These are phyloP conservation scores for Suillus ampliporus DNA, from an alignment of 768 basidiomycete genomes.

Conservation along the genomic window DNA sequence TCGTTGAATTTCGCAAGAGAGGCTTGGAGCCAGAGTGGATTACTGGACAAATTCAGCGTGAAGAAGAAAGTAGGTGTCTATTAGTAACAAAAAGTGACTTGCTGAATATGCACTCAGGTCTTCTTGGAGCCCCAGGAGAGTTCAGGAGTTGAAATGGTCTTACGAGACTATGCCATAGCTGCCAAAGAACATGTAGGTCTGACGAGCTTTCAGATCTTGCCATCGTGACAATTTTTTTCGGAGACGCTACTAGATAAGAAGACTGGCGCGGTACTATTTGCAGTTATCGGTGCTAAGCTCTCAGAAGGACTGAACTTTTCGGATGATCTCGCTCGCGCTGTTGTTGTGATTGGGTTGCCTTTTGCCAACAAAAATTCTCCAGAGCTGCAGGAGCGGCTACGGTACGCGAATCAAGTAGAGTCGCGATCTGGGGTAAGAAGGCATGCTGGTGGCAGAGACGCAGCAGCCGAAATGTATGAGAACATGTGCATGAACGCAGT, in stretches of 20 bases:
- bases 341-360: slow-evolving; percentile 88
- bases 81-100: background rate
- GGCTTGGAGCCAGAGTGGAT: slow-evolving; percentile 67
- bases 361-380: slow-evolving; percentile 92
- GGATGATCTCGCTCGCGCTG: slow-evolving; percentile 83
- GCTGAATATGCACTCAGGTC: slow-evolving; percentile 52
- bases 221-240: slow-evolving; percentile 23
- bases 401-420: slow-evolving; percentile 75
- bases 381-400: slow-evolving; percentile 91
- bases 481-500: slow-evolving; percentile 94
- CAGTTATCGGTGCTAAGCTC: slow-evolving; percentile 97
- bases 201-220: slow-evolving; percentile 1
- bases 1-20: slow-evolving; percentile 73
- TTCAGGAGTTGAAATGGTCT: slow-evolving; percentile 70
- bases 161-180: slow-evolving; percentile 74
- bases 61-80: slow-evolving; percentile 73
- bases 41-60: slow-evolving; percentile 60
- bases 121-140: slow-evolving; percentile 87
- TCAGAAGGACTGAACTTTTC: slow-evolving; percentile 88
- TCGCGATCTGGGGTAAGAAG: slow-evolving; percentile 44
- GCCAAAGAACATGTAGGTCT: slow-evolving; percentile 25
- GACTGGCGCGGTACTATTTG: slow-evolving; percentile 83
- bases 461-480: slow-evolving; percentile 85
- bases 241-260: slow-evolving; percentile 33
- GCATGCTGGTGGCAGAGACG: slow-evolving; percentile 56